Conservation (phyloP, 345 rosid species). For the Hirschfeldia incana region DNA sequence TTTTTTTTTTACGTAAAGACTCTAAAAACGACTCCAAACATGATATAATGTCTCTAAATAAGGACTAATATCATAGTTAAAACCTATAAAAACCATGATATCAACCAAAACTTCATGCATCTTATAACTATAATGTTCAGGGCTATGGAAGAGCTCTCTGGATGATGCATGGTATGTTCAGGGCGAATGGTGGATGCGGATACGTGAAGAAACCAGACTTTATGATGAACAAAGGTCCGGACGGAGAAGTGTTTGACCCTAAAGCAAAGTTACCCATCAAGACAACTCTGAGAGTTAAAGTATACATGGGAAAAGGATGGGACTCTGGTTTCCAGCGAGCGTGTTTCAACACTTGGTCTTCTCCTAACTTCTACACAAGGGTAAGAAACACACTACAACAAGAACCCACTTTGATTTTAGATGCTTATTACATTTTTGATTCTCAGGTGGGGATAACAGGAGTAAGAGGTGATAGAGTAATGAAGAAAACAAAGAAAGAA, state of each 20-base stretch:
- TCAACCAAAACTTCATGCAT: neutral
- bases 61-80: no score
- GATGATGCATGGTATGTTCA: constrained; percentile 85
- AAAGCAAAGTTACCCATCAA: constrained; percentile 44
- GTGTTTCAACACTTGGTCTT: constrained; percentile 55
- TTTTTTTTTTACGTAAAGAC: no score
- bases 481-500: constrained; percentile 62
- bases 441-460: constrained; percentile 73
- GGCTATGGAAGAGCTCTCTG: constrained; percentile 74
- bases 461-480: constrained; percentile 53
- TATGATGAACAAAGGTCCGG: constrained; percentile 42
- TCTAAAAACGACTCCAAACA: no score
- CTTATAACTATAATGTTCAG: constrained; percentile 29
- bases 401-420: neutral
- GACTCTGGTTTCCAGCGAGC: constrained; percentile 50
- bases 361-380: constrained; percentile 70
- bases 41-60: no score
- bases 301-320: constrained; percentile 79
- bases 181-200: constrained; percentile 70
- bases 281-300: constrained; percentile 60
- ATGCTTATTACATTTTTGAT: neutral
- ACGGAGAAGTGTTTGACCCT: constrained; percentile 49
- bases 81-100: no score
- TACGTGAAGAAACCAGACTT: constrained; percentile 70
- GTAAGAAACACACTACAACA: constrained; percentile 10